Evolutionary conservation across 306 rosid species (phyloP), one percentile per base, ranked within the genome.

Genomic region (Quercus mongolica): DNA sequence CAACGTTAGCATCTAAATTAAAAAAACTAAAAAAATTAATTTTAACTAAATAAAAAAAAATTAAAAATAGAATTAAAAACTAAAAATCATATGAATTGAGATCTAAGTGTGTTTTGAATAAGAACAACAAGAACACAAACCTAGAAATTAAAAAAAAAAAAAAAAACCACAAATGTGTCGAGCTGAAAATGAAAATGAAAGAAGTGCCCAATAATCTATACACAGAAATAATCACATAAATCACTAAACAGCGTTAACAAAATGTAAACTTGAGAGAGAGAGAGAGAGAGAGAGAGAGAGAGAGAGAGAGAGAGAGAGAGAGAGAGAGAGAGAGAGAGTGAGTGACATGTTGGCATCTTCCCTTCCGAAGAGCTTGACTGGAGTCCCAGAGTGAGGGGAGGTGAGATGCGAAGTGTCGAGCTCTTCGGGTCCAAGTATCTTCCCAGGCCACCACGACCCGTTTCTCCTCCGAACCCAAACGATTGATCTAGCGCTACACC

Each of bases 371-470:
- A 88, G 92, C 86, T 88, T 88, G 63, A 88, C 92, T 17, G 92
- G 92, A 54, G 92, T 88, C 71, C 92, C 90, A 11, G 90, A 88
- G 67, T 90, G 90, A 49, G 90, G 92, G 56, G 92, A 88, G 20
- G 90, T 86, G 65, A 88, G 92, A 78, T 88, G 85, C 75, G 90
- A 86, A 26, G 86, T 62, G 38, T 89, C 80, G 55, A 86, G 89
- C 79, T 88, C 92, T 19, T 88, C 90, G 10, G 87, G 83, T 14
- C 92, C 90, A 70, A 88, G 78, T 30, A 88, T 88, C 84, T 88
- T 86, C 80, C 90, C 92, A 19, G 88, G 92, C 92, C 92, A 88
- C 92, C 92, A 86, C 10, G 90, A 88, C 15, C 90, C 90, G 65
- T 88, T 88, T 82, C 92, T 81, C 83, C 92, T 78, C 83, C 90